Evolutionary conservation across 371 early-diverging fungal species (phyloP).

Genomic region (Mortierella sp.): DNA sequence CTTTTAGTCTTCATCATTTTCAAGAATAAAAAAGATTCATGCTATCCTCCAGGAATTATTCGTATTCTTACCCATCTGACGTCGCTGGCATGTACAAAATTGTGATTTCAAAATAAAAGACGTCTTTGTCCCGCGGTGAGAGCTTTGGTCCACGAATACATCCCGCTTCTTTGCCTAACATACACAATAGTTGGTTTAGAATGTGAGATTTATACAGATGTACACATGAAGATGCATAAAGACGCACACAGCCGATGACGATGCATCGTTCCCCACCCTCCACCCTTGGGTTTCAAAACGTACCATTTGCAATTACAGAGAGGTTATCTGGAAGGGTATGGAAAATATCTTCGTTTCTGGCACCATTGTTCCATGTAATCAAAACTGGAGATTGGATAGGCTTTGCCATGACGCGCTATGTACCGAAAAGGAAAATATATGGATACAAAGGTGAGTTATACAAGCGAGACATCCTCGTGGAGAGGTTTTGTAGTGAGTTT

Average conservation of each 20-base stretch:
- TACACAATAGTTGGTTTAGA: not conserved
- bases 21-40: not conserved
- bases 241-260: too few relatives aligned
- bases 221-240: not conserved
- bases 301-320: slow-evolving; percentile 46
- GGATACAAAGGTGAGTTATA: not conserved
- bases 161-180: slow-evolving; percentile 34
- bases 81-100: slow-evolving; percentile 44
- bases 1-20: not conserved
- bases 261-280: too few relatives aligned
- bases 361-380: slow-evolving; percentile 41
- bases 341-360: slow-evolving; percentile 36
- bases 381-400: slow-evolving; percentile 7
- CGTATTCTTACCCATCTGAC: slow-evolving; percentile 28
- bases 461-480: not conserved
- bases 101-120: slow-evolving; percentile 52
- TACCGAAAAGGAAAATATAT: not conserved
- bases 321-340: slow-evolving; percentile 32
- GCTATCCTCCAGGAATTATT: not conserved
- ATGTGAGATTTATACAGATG: not conserved
- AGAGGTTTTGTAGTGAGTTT: not conserved
- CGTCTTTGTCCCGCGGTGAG: slow-evolving; percentile 49
- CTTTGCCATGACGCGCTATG: slow-evolving; percentile 32
- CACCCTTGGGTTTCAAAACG: too few relatives aligned
- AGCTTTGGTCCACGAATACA: slow-evolving; percentile 52